Base-by-base conservation (phyloP, 2,329 filamentous ascomycete genomes). In the Coleophoma crateriformis region DNA sequence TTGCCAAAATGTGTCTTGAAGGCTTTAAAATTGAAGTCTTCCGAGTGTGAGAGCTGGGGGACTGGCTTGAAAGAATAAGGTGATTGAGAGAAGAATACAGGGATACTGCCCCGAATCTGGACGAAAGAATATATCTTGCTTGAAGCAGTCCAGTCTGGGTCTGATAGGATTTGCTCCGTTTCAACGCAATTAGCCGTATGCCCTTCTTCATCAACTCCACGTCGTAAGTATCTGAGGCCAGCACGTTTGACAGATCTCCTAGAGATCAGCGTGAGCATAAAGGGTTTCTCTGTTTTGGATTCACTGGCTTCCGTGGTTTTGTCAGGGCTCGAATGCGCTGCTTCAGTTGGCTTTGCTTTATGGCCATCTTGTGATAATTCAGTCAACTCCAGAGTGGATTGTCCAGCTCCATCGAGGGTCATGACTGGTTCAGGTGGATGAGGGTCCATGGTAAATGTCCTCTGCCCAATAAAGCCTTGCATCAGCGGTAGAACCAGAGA, bases 391-490 rank as follows among this genome's bases (percentile, higher is more conserved):
- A 65, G 52, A 5, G 59, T 75, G 43, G 75, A 72, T 46, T 71
- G 67, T 8, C 63, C 65, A 12, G 54, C 66, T 12, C 73, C 67
- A 47, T 83, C 79, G 12, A 70, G 59, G 59, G 81, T 80, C 1
- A 78, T 74, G 3, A 52, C n/a, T n/a, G 53, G 49, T 22, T 57
- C 54, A 33, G 57, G 58, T 15, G 81, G 81, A 20, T 81, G 62
- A 56, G 70, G 74, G 58, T 90, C 85, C 20, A 91, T 81, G 8
- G 84, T 78, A 64, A 99, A 97, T 2, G 83, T 75, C 54, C 82
- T 77, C 67, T 97, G 94, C 1, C 92, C 92, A 17, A 99, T 82
- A 59, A 97, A 99, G 0, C 94, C 94, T 68, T 97, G 94, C 69
- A 99, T 87, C 3, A 99, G 60, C 2, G 94, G 94, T 19, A 97